phyloP scores from a whole-genome alignment of 2,329 filamentous ascomycete genomes.

The Ascochyta viciae-villosae region DNA sequence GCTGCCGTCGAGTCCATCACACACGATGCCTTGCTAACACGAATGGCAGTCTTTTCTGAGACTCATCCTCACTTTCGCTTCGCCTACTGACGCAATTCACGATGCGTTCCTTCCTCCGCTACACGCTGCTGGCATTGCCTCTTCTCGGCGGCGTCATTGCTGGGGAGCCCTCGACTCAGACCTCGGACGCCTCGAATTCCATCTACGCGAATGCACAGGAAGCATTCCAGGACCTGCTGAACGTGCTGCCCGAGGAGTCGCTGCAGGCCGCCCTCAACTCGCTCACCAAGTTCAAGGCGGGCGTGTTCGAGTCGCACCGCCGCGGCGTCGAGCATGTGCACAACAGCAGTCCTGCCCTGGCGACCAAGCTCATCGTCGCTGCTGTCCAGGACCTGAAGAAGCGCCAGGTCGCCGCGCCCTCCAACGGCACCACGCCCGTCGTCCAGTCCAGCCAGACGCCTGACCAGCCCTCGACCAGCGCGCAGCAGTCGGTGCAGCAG shows the following conservation, averaged over 20 bases:
- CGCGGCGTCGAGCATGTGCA: constrained; percentile 69
- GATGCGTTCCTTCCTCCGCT: constrained; percentile 42
- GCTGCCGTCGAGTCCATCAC: background rate
- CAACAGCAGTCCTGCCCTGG: constrained; percentile 66
- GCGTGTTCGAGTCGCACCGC: constrained; percentile 70
- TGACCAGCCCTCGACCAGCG: constrained; percentile 17
- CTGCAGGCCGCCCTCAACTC: constrained; percentile 72
- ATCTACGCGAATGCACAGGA: constrained; percentile 46
- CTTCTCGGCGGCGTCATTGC: constrained; percentile 34
- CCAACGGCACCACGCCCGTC: constrained; percentile 34
- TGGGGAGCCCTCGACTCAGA: constrained; percentile 24
- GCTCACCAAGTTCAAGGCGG: constrained; percentile 70
- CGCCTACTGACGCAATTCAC: constrained; percentile 9
- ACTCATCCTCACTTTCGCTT: constrained; percentile 9
- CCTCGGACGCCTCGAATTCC: constrained; percentile 27
- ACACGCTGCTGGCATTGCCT: constrained; percentile 42
- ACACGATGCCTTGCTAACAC: constrained; percentile 30
- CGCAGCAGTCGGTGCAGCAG: constrained; percentile 9
- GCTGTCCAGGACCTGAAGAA: constrained; percentile 61
- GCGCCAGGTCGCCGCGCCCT: constrained; percentile 44
- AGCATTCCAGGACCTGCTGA: constrained; percentile 63
- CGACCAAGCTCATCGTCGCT: constrained; percentile 68
- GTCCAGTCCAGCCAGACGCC: constrained; percentile 14
- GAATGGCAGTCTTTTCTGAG: constrained; percentile 13
- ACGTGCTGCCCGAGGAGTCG: constrained; percentile 64